phyloP scores from a whole-genome alignment of 192 early-diverging fungal genomes.

The Rhizophagus sp. region DNA sequence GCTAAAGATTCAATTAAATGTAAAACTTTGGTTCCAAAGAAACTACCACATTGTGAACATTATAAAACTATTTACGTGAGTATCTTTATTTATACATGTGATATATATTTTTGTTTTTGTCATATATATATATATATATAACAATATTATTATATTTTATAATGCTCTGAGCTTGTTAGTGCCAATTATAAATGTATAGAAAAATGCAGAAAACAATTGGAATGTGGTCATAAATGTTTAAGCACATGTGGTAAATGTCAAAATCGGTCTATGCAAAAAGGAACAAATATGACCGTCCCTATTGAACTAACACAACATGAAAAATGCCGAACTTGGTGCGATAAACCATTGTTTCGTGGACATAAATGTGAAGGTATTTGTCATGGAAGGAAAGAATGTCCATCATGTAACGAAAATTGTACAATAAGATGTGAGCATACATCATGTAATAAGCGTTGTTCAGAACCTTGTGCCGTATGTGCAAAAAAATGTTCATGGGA shows the following conservation, averaged over 20 bases:
- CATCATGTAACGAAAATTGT: constrained; percentile 44
- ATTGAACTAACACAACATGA: constrained; percentile 15
- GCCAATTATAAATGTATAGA: constrained; percentile 23
- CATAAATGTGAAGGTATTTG: constrained; percentile 28
- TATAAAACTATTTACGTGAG: constrained; percentile 2
- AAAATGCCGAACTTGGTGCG: constrained; percentile 19
- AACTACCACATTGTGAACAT: constrained; percentile 48
- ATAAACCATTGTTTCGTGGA: constrained; percentile 31
- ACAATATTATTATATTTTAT: background rate
- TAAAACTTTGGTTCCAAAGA: constrained; percentile 18
- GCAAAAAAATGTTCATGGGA: constrained; percentile 49
- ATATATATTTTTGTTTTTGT: too few species aligned
- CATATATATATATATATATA: background rate
- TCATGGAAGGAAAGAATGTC: constrained; percentile 20
- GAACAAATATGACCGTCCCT: background rate
- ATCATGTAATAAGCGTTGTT: constrained; percentile 41
- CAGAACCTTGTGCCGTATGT: constrained; percentile 47
- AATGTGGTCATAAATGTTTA: constrained; percentile 47
- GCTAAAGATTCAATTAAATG: constrained; percentile 26
- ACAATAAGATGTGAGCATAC: constrained; percentile 42
- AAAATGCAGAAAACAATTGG: constrained; percentile 30
- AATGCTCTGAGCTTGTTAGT: constrained; percentile 29
- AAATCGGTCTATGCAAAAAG: background rate
- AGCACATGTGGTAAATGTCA: constrained; percentile 44
- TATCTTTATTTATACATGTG: background rate